Conservation (phyloP, 2,329 filamentous ascomycete species). For the Mollisiaceae sp. region DNA sequence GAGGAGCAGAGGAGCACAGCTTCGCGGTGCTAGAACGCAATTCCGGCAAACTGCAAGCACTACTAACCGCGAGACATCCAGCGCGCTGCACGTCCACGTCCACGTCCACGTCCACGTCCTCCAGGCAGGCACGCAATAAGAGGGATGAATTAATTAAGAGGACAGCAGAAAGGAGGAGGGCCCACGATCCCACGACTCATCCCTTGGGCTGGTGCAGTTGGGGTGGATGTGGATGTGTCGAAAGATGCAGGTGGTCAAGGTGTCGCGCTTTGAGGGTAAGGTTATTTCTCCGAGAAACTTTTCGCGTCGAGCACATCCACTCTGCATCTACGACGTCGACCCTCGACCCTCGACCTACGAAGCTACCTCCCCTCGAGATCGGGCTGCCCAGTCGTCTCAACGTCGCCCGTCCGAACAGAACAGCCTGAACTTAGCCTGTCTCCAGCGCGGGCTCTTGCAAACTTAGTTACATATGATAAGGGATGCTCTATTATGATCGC, state of each 20-base stretch:
- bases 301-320: neutral
- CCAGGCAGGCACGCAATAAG: too few species aligned
- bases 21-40: neutral
- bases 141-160: constrained; percentile 3
- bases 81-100: neutral
- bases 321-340: constrained; percentile 5
- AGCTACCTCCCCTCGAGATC: neutral
- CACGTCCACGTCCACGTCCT: too few species aligned
- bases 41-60: constrained; percentile 12
- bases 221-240: constrained; percentile 12
- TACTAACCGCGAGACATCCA: constrained; percentile 14
- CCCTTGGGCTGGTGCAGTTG: neutral
- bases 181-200: neutral
- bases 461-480: neutral
- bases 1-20: neutral
- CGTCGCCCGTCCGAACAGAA: neutral
- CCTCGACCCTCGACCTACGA: too few species aligned
- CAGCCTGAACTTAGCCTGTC: neutral
- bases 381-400: neutral
- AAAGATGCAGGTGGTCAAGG: constrained; percentile 9
- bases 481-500: constrained; percentile 5
- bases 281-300: constrained; percentile 4
- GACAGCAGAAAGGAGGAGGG: constrained; percentile 16
- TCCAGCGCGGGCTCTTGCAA: neutral
- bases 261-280: constrained; percentile 4